Percentiles rank a stretch among this genome's conserved stretches.
Evolutionary conservation across 495 filamentous ascomycete genomes (phyloP).

Genomic region (Penicillium ucsense): DNA sequence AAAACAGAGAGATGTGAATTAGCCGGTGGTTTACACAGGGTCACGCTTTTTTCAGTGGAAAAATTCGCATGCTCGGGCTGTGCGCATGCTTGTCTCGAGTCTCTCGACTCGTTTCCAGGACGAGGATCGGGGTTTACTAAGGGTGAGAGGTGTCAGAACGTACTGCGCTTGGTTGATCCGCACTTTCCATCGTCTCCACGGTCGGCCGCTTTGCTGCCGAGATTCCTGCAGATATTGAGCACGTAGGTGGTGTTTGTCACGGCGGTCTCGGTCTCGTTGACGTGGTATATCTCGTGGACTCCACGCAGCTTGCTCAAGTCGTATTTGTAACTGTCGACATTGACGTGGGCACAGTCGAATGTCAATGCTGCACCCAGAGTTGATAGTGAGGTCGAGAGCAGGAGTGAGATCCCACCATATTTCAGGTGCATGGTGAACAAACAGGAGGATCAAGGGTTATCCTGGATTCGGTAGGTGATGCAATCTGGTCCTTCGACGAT

Average conservation of each 20-base stretch:
- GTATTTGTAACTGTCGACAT: conserved; percentile 48
- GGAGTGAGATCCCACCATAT: conserved; percentile 24
- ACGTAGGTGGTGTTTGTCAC: conserved; percentile 71
- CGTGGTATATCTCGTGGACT: conserved; percentile 62
- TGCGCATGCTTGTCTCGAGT: too few species aligned
- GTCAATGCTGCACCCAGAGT: conserved; percentile 33
- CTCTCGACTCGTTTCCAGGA: too few species aligned
- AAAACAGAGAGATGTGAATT: too few species aligned
- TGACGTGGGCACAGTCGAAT: conserved; percentile 56
- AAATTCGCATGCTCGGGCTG: too few species aligned
- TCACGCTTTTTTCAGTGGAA: too few species aligned
- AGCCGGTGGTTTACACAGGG: too few species aligned
- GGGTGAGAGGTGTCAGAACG: neutral
- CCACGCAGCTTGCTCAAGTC: conserved; percentile 58
- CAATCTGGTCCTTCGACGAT: too few species aligned
- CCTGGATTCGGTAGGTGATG: too few species aligned
- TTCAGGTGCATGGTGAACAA: conserved; percentile 32
- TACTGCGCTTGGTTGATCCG: conserved; percentile 44
- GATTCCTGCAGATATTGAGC: conserved; percentile 67
- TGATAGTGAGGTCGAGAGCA: conserved; percentile 39
- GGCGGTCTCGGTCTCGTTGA: conserved; percentile 35
- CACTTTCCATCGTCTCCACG: conserved; percentile 49
- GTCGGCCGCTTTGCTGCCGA: conserved; percentile 46
- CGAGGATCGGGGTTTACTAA: too few species aligned
- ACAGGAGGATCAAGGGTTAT: neutral